Evolutionary conservation across 805 yeast genomes (phyloP), one percentile per base, ranked within the genome.

Genomic region (Metschnikowia drakensbergensis): DNA sequence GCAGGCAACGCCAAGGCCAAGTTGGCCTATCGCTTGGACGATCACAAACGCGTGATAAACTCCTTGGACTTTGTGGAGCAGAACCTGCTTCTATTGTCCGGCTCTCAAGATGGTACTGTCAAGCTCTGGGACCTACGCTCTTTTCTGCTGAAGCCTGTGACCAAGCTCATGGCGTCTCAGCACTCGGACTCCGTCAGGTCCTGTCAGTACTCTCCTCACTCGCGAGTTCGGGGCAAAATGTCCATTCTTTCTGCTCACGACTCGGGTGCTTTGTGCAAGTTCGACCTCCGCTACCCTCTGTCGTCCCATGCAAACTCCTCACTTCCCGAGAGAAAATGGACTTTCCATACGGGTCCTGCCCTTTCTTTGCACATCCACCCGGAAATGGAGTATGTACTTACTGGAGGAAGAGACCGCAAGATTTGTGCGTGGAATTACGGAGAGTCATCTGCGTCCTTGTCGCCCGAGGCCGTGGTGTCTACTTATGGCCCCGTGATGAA

Each of bases 281-380:
- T 88, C 82, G 99, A 94, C 67, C 58, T 88, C n/a, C 75, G 98
- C 48, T 54, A 52, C 37, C 55, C 58, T 11, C 42, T 46, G 25
- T 44, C 59, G 2, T 53, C 54, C 11, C 77, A 78, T 33, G 5
- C 38, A 22, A 33, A 30, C 29, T 7, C 43, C n/a, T 41, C 48
- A 13, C 50, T 55, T 6, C 83, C 92, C 4, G 97, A 92, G 58
- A 72, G 83, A 45, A 82, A 84, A 50, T 76, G 94, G 62, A 87
- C 85, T 58, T 95, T 96, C 3, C 98, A 92, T 62, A 80, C 89
- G 2, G 96, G 96, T 0, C 96, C 96, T 2, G 98, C 96, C 0
- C 70, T 91, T 13, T 81, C 95, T 4, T 65, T 94, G 4, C 90
- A 88, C 58, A 90, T 96, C 83, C 96, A 91, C 61, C 96, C 95